Base-by-base conservation (phyloP, 2,329 filamentous ascomycete genomes). In the Ophiostoma piceae region DNA sequence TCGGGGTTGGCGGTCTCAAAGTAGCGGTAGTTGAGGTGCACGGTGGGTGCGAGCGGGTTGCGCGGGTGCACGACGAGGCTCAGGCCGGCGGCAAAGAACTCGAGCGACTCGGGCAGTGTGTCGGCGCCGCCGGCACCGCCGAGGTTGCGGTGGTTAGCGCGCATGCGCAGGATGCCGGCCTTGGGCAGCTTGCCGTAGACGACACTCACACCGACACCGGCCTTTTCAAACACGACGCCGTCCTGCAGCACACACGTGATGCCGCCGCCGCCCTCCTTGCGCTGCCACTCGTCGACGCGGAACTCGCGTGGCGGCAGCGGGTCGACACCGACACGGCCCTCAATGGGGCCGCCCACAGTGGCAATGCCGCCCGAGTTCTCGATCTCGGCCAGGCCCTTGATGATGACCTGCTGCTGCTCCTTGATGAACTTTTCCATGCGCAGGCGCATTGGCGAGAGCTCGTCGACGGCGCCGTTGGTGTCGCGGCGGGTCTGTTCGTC, bases 361-460 rank as follows among this genome's bases (percentile, higher is more conserved):
- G 69, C 51, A 16, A 72, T 66, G 69, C 71, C 73, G 68, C 72
- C 72, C 37, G 62, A 41, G 70, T 74, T 74, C 66, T 74, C 73
- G 62, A 98, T 84, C 75, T 88, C 85, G 78, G 96, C 90, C 29
- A 99, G 86, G 70, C 90, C 92, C 70, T 86, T 83, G 37, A 98
- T 90, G 71, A 99, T 99, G 73, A 90, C 87, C 75, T 92, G 87
- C 77, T 99, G 95, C 76, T 98, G 92, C 75, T 93, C 87, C 79
- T 95, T 95, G 80, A 98, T 96, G 78, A 98, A 91, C 76, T 92
- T 88, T 81, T 99, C 95, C 95, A 99, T 98, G 73, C 94, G 92
- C 71, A 99, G 85, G 69, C 95, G 93, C 94, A 99, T 98, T 1
- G 95, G 94, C 16, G 94, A 97, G 75, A 88, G 84, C 70, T 89